Evolutionary conservation across 768 basidiomycete species (phyloP).

Genomic region (Dioszegia hungarica): DNA sequence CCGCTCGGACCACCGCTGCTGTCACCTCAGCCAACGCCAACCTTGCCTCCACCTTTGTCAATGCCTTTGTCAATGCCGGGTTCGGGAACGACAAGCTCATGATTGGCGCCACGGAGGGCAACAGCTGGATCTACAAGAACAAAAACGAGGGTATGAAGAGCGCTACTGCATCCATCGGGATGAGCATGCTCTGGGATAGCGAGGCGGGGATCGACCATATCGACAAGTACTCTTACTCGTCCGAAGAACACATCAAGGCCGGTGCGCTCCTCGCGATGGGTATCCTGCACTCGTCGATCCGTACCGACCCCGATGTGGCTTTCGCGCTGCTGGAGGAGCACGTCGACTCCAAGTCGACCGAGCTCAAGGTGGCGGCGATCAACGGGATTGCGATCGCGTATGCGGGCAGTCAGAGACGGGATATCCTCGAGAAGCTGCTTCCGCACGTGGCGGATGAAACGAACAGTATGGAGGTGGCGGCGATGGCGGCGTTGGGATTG

Average conservation of each 20-base stretch:
- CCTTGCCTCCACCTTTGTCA: slow-evolving; percentile 93
- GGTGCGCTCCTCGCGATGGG: slow-evolving; percentile 94
- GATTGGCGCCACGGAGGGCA: slow-evolving; percentile 92
- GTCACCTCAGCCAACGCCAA: slow-evolving; percentile 93
- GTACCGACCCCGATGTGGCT: slow-evolving; percentile 88
- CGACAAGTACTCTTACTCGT: slow-evolving; percentile 94
- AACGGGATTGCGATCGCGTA: slow-evolving; percentile 90
- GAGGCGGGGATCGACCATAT: slow-evolving; percentile 89
- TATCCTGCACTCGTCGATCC: slow-evolving; percentile 79
- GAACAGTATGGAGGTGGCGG: slow-evolving; percentile 80
- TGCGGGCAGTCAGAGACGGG: slow-evolving; percentile 85
- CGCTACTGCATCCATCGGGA: slow-evolving; percentile 87
- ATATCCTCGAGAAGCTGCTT: slow-evolving; percentile 69
- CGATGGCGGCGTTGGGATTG: slow-evolving; percentile 77
- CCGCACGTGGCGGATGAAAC: slow-evolving; percentile 76
- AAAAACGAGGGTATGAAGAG: slow-evolving; percentile 99
- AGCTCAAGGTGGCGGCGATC: slow-evolving; percentile 80
- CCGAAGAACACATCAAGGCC: slow-evolving; percentile 96
- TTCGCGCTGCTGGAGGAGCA: slow-evolving; percentile 85
- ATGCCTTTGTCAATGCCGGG: slow-evolving; percentile 97
- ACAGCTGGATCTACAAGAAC: slow-evolving; percentile 99
- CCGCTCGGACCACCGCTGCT: slow-evolving; percentile 82
- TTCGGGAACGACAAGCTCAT: slow-evolving; percentile 98
- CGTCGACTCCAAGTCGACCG: slow-evolving; percentile 76
- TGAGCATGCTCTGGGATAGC: slow-evolving; percentile 92